phyloP scores from a whole-genome alignment of 2,329 filamentous ascomycete species.

The Paecilomyces niveus region DNA sequence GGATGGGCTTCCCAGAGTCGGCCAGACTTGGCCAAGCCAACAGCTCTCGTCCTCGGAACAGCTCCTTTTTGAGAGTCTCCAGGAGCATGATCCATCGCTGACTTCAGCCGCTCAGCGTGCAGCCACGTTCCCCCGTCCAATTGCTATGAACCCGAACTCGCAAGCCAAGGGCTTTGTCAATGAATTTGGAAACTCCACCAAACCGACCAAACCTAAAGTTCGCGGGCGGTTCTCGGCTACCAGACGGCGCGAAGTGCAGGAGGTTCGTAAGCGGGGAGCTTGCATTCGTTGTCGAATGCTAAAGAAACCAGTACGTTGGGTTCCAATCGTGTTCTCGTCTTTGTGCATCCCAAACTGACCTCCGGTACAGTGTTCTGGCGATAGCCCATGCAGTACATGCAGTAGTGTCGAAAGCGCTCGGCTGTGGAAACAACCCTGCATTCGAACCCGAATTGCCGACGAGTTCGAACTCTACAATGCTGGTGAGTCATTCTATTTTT shows the following conservation, averaged over 20 bases:
- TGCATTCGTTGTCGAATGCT: slow-evolving; percentile 59
- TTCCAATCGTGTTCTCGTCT: slow-evolving; percentile 1
- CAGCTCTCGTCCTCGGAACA: slow-evolving; percentile 32
- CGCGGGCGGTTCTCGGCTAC: slow-evolving; percentile 51
- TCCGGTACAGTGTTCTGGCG: slow-evolving; percentile 45
- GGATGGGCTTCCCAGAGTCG: slow-evolving; percentile 24
- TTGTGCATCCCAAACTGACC: not conserved
- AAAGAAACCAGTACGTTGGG: slow-evolving; percentile 47
- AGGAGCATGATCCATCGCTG: slow-evolving; percentile 32
- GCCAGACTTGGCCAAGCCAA: slow-evolving; percentile 22
- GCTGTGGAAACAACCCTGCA: slow-evolving; percentile 54
- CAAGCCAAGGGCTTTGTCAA: slow-evolving; percentile 35
- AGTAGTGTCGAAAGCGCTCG: slow-evolving; percentile 53
- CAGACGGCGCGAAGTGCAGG: slow-evolving; percentile 52
- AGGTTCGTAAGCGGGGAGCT: slow-evolving; percentile 53
- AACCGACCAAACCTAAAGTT: slow-evolving; percentile 40
- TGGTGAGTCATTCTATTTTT: slow-evolving; percentile 20
- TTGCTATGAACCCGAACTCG: slow-evolving; percentile 36
- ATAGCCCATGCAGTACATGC: slow-evolving; percentile 54
- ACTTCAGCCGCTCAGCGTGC: slow-evolving; percentile 33
- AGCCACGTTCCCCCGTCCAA: slow-evolving; percentile 33
- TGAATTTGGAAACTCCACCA: slow-evolving; percentile 32
- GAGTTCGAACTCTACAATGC: slow-evolving; percentile 53
- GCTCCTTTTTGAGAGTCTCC: slow-evolving; percentile 31
- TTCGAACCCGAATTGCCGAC: slow-evolving; percentile 51